Percentiles rank a stretch among this genome's conserved stretches.
Conservation (phyloP, 2,329 filamentous ascomycete genomes). For the Nectriaceae sp. region DNA sequence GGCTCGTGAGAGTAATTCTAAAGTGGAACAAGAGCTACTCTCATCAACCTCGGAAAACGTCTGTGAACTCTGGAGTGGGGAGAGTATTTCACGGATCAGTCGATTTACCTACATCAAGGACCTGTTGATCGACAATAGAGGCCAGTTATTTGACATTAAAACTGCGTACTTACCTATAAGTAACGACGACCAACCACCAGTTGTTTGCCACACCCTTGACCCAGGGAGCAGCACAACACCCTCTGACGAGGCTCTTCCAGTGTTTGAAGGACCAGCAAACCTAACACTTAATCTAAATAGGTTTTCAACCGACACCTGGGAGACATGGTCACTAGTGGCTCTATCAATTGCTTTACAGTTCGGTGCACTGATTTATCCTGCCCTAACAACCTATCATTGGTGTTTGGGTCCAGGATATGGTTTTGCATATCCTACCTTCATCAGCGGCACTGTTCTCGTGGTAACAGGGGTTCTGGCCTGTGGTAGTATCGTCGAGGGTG, state of each 20-base stretch:
- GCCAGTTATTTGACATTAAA: neutral
- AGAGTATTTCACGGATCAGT: neutral
- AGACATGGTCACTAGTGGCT: neutral
- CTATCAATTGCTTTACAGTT: neutral
- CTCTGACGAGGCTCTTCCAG: no score
- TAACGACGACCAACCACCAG: neutral
- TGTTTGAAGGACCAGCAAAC: neutral
- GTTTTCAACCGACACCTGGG: neutral
- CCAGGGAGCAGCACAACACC: no score
- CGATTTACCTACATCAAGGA: neutral
- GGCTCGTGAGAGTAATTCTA: neutral
- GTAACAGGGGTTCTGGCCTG: neutral
- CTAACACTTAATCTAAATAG: neutral
- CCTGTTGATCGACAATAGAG: neutral
- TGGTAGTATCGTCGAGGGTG: neutral
- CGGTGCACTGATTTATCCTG: neutral
- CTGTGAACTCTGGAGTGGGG: slow-evolving; percentile 5
- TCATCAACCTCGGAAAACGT: slow-evolving; percentile 7
- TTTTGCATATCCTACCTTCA: neutral
- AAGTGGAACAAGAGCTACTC: slow-evolving; percentile 2
- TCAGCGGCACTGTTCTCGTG: neutral
- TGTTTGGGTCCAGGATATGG: neutral
- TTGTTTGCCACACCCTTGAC: no score
- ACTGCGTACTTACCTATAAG: neutral
- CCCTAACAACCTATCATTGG: neutral